Percentiles rank a stretch among this genome's conserved stretches.
phyloP scores from a whole-genome alignment of 208 protist genomes.

The Crithidia brevicula region DNA sequence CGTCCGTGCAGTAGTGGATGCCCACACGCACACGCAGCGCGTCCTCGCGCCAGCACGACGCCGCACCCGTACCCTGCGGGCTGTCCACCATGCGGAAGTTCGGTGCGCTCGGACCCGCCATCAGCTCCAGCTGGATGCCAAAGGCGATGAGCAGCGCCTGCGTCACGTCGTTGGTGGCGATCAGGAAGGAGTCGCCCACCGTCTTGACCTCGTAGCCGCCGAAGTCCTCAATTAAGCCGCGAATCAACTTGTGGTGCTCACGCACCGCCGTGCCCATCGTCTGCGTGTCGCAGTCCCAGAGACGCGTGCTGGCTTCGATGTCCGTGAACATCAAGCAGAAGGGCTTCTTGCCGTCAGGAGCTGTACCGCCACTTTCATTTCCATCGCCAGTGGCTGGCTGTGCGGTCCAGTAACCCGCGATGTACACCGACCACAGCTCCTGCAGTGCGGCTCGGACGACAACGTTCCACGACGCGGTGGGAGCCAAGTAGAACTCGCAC shows the following conservation, averaged over 20 bases:
- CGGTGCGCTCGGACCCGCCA: slow-evolving; percentile 1
- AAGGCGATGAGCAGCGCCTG: slow-evolving; percentile 18
- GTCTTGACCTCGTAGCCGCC: slow-evolving; percentile 69
- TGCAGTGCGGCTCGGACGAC: slow-evolving; percentile 11
- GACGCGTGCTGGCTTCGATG: slow-evolving; percentile 51
- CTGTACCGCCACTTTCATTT: background rate
- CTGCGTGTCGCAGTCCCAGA: slow-evolving; percentile 48
- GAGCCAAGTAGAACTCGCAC: slow-evolving; percentile 33
- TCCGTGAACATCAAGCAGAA: slow-evolving; percentile 60
- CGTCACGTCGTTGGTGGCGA: slow-evolving; percentile 27
- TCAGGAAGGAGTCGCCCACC: slow-evolving; percentile 65
- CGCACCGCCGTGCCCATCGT: slow-evolving; percentile 42
- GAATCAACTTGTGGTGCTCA: slow-evolving; percentile 54
- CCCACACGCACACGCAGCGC: slow-evolving; percentile 44
- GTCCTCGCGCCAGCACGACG: slow-evolving; percentile 26
- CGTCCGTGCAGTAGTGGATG: slow-evolving; percentile 51
- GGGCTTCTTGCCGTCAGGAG: slow-evolving; percentile 11
- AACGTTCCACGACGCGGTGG: slow-evolving; percentile 26
- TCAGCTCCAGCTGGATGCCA: slow-evolving; percentile 23
- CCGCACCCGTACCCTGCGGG: slow-evolving; percentile 37
- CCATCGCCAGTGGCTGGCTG: background rate
- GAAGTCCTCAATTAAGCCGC: slow-evolving; percentile 43
- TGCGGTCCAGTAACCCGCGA: slow-evolving; percentile 9
- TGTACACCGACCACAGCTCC: slow-evolving; percentile 19
- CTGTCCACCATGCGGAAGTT: slow-evolving; percentile 32